Conservation (phyloP, 257 asterid species). For the Henckelia pumila region DNA sequence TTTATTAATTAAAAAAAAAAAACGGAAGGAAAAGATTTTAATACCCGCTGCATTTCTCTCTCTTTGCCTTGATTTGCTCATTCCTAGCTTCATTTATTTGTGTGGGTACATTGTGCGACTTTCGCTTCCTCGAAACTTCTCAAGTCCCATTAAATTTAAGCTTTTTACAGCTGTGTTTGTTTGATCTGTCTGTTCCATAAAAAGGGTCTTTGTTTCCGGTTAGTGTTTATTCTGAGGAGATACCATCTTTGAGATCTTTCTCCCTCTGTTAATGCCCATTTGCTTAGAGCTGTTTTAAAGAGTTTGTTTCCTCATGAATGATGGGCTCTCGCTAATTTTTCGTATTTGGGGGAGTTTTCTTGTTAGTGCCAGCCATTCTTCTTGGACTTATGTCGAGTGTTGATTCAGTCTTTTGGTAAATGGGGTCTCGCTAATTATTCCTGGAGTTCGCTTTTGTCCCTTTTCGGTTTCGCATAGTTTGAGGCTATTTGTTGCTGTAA, state of each 20-base stretch:
- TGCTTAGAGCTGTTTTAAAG: conserved; percentile 25
- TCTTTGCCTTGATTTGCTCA: conserved; percentile 21
- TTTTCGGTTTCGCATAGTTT: conserved; percentile 16
- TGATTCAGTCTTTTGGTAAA: conserved; percentile 14
- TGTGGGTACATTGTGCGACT: conserved; percentile 27
- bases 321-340: conserved; percentile 45
- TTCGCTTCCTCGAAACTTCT: conserved; percentile 7
- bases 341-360: conserved; percentile 12
- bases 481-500: conserved; percentile 11
- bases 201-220: background rate
- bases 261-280: conserved; percentile 31
- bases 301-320: conserved; percentile 22
- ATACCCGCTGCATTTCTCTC: conserved; percentile 8
- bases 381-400: conserved; percentile 26
- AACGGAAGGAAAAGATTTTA: no score
- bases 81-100: conserved; percentile 24
- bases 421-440: conserved; percentile 43
- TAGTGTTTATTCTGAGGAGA: background rate
- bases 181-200: background rate
- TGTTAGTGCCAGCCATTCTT: conserved; percentile 28
- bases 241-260: background rate
- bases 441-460: background rate
- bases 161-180: conserved; percentile 25
- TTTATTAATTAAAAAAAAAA: background rate
- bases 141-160: conserved; percentile 21